Evolutionary conservation across 2,329 filamentous ascomycete species (phyloP), one percentile per base, ranked within the genome.

Genomic region (Aspergillus udagawae): DNA sequence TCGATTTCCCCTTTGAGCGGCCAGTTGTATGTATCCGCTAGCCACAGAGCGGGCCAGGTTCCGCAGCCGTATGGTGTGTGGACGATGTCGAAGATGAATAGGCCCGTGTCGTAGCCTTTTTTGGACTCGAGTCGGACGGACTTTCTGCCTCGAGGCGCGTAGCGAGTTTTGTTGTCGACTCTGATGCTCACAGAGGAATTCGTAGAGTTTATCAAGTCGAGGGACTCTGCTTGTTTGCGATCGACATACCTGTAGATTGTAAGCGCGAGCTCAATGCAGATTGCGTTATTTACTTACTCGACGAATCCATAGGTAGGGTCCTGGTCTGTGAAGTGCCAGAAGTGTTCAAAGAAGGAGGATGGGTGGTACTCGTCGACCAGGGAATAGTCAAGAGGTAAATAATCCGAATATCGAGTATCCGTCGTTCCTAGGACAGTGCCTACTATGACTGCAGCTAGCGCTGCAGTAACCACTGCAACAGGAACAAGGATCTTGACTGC

Each of bases 81-180:
- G 59, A 81, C 78, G 61, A 88, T 77, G 66, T 88, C 85, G 65
- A 88, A 88, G 65, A 88, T 75, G 72, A 88, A 88, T n/a, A 88
- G 80, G 0, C 86, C 86, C 17, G 68, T 73, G 65, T 84, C 71
- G 71, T 87, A 88, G 49, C 81, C 81, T 49, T 71, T 76, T 65
- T 83, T 86, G 38, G 85, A 88, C 59, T 83, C 79, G 55, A 88
- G 74, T 14, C 86, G 83, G 14, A 88, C 84, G 0, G 84, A 87
- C 71, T 83, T 83, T 25, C 86, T 84, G 51, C 85, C 86, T 0
- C 79, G 83, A 2, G 80, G 80, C 21, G 84, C 81, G 61, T 85
- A 81, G 6, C 79, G 78, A 17, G 85, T 82, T 1, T 77, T 79
- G 12, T 83, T 85, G 68, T 89, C 86, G 51, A 89, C 86, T 48